A percentile compares a stretch with the other conserved stretches of the same genome.
These are phyloP conservation scores for Saussurea involucrata DNA, from an alignment of 129 eudicot species.

Conservation along the genomic window DNA sequence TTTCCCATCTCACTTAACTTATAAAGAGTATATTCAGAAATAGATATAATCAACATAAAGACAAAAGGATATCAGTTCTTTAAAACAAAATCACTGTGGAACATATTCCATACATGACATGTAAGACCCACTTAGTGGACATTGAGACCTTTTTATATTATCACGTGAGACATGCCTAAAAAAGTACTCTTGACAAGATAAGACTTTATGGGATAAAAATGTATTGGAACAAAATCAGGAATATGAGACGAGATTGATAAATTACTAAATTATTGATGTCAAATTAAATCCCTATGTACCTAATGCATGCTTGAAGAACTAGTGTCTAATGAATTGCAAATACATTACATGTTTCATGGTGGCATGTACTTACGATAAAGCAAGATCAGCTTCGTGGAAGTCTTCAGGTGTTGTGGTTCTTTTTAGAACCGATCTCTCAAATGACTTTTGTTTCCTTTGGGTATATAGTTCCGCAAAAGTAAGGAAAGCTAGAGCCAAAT, in stretches of 20 bases:
- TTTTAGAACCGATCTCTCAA: conserved; percentile 65
- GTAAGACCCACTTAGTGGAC: neutral
- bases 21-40: conserved; percentile 71
- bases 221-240: neutral
- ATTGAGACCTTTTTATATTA: neutral
- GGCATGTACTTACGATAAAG: conserved; percentile 60
- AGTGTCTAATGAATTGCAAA: neutral
- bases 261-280: neutral
- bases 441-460: conserved; percentile 50
- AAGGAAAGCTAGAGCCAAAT: conserved; percentile 80
- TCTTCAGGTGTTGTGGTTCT: conserved; percentile 68
- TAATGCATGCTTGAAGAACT: neutral
- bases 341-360: neutral
- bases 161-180: neutral
- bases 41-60: conserved; percentile 7
- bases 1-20: conserved; percentile 92
- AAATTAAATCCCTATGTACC: neutral
- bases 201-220: neutral
- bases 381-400: conserved; percentile 83
- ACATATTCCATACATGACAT: neutral
- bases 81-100: neutral
- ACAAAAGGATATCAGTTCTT: neutral
- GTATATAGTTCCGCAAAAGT: conserved; percentile 72
- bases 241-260: neutral
- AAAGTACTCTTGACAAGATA: neutral